These are phyloP conservation scores for Wickerhamiella cacticola DNA, from an alignment of 805 yeast genomes.

Conservation along the genomic window DNA sequence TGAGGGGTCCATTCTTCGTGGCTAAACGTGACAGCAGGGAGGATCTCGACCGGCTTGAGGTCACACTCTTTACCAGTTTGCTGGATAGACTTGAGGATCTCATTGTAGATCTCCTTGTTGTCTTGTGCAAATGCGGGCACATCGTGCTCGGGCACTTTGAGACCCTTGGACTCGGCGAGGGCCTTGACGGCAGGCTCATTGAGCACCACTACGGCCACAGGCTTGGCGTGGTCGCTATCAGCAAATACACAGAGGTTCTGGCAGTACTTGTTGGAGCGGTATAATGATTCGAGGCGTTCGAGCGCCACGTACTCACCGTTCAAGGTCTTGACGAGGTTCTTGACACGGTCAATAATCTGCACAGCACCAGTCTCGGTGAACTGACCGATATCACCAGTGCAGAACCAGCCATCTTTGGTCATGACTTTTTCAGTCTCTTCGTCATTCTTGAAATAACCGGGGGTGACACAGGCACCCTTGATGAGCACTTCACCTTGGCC, in stretches of 20 bases:
- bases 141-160: conserved; percentile 41
- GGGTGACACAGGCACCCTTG: conserved; percentile 58
- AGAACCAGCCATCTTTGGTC: conserved; percentile 83
- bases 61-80: conserved; percentile 74
- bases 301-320: conserved; percentile 97
- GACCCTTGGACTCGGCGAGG: conserved; percentile 40
- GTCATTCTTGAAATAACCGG: conserved; percentile 71
- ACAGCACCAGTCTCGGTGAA: conserved; percentile 72
- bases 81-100: conserved; percentile 47
- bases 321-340: conserved; percentile 87
- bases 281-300: conserved; percentile 83
- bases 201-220: conserved; percentile 82
- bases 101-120: conserved; percentile 44
- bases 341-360: conserved; percentile 81
- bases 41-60: conserved; percentile 70
- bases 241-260: conserved; percentile 86
- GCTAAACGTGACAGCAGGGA: conserved; percentile 63
- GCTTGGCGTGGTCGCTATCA: conserved; percentile 76
- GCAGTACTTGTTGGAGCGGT: conserved; percentile 70
- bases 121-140: conserved; percentile 34
- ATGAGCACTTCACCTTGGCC: conserved; percentile 88
- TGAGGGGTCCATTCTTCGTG: conserved; percentile 98
- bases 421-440: conserved; percentile 68
- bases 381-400: conserved; percentile 93
- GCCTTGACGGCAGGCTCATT: conserved; percentile 52